phyloP scores from a whole-genome alignment of 306 rosid species.

The Lathyrus oleraceus region DNA sequence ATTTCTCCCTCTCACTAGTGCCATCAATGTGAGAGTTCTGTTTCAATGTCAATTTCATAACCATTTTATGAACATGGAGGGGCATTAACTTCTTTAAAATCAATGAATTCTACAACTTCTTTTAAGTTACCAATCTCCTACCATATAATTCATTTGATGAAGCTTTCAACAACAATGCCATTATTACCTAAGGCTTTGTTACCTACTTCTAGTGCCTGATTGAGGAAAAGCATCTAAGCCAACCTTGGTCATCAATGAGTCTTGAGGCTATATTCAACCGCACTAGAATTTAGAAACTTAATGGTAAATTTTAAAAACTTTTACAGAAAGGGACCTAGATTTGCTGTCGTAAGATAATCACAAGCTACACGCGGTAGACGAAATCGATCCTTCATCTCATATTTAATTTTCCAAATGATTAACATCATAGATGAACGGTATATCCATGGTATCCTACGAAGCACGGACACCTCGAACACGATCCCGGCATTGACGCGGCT shows the following conservation, averaged over 20 bases:
- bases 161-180: background rate
- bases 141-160: background rate
- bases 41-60: background rate
- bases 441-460: too few species aligned
- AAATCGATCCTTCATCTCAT: too few species aligned
- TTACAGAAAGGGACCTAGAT: background rate
- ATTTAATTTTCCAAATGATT: conserved; percentile 5
- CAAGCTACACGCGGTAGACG: background rate
- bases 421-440: background rate
- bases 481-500: too few species aligned
- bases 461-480: too few species aligned
- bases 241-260: background rate
- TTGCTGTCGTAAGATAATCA: background rate
- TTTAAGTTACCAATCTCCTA: background rate
- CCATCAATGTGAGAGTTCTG: background rate
- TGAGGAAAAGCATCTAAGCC: background rate
- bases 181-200: background rate
- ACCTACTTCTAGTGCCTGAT: background rate
- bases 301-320: background rate
- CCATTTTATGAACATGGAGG: background rate
- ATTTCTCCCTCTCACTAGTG: background rate
- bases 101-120: background rate
- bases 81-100: background rate
- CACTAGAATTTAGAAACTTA: background rate
- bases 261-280: background rate